Evolutionary conservation across 2,329 filamentous ascomycete genomes (phyloP).

Genomic region (Neopestalotiopsis clavispora): DNA sequence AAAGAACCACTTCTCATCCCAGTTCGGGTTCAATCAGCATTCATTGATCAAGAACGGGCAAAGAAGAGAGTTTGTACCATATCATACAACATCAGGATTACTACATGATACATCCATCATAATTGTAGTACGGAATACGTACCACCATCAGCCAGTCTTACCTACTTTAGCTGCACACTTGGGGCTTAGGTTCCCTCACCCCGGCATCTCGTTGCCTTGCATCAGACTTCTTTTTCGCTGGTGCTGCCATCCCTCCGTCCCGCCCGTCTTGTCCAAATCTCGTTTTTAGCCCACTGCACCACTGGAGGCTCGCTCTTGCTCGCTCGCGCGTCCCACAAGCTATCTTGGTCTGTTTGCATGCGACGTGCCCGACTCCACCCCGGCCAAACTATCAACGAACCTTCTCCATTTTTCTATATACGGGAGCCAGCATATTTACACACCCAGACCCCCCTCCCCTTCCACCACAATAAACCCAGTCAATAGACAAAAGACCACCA

Average conservation of each 20-base stretch:
- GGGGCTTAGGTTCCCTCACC: not conserved
- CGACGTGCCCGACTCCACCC: slow-evolving; percentile 13
- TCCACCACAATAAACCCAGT: not conserved
- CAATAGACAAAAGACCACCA: not conserved
- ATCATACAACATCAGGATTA: not conserved
- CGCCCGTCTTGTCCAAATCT: not conserved
- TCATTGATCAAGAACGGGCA: not conserved
- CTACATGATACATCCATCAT: not conserved
- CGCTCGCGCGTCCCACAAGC: not conserved
- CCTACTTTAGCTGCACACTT: too few relatives aligned
- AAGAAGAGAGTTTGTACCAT: not conserved
- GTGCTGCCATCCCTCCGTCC: not conserved
- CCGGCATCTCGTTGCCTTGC: not conserved
- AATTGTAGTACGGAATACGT: not conserved
- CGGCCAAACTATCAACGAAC: slow-evolving; percentile 2
- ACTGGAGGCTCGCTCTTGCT: not conserved
- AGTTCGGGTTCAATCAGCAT: not conserved
- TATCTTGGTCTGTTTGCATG: not conserved
- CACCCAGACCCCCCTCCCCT: not conserved
- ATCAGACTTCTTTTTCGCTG: not conserved
- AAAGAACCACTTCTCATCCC: not conserved
- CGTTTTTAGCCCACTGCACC: not conserved
- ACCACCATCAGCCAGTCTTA: not conserved
- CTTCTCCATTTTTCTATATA: slow-evolving; percentile 18
- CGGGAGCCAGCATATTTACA: slow-evolving; percentile 9